Evolutionary conservation across 768 basidiomycete genomes (phyloP).

Genomic region (Lactifluus volemus): DNA sequence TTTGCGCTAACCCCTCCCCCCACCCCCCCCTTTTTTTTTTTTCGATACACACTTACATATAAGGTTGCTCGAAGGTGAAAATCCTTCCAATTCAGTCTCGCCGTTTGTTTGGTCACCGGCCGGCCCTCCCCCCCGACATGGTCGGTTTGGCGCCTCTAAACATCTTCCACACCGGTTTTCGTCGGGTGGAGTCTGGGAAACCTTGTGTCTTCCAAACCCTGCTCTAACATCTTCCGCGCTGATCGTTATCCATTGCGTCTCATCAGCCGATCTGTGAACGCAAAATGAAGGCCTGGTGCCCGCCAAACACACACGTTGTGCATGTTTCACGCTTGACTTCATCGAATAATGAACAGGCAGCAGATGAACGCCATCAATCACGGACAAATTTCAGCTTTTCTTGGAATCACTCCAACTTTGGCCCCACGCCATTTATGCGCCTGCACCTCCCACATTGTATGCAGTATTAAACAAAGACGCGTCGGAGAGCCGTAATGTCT

Average conservation of each 20-base stretch:
- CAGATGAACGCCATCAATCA: constrained; percentile 8
- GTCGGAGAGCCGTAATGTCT: not conserved
- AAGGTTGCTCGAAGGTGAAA: constrained; percentile 21
- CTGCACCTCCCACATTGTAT: not conserved
- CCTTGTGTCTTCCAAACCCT: not conserved
- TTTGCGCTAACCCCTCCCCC: not conserved
- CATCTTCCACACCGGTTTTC: not conserved
- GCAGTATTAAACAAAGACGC: not conserved
- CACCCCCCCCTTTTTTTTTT: not conserved
- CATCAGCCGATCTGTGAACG: constrained; percentile 12
- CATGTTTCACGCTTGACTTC: not conserved
- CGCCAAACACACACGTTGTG: constrained; percentile 13
- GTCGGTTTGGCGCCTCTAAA: not conserved
- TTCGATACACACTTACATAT: constrained; percentile 5
- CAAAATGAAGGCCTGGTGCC: constrained; percentile 13
- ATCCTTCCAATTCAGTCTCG: constrained; percentile 19
- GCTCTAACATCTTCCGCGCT: not conserved
- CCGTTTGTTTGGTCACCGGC: constrained; percentile 18
- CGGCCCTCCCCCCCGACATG: not conserved
- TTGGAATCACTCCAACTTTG: not conserved
- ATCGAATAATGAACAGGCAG: not conserved
- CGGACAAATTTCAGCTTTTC: not conserved
- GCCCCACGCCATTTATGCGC: not conserved
- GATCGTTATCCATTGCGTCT: constrained; percentile 11
- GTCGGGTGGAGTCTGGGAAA: not conserved